Conservation (phyloP, 768 basidiomycete genomes). For the Tulasnella sp. region DNA sequence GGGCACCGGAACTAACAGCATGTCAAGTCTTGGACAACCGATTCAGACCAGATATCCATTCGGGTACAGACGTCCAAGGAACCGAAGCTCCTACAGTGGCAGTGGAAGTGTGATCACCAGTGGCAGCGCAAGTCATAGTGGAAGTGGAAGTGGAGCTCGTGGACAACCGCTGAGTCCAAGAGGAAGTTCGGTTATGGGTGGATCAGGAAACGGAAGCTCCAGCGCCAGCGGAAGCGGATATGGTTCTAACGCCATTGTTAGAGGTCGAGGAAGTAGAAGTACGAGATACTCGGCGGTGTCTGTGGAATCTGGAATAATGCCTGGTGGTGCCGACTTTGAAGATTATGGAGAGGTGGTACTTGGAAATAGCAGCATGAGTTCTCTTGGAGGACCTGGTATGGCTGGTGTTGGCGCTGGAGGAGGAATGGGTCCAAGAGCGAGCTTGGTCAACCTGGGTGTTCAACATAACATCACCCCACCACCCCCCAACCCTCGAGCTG, state of each 20-base stretch:
- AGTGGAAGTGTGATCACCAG: conserved; percentile 1
- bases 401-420: conserved; percentile 15
- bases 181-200: background rate
- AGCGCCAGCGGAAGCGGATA: too few relatives aligned
- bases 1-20: conserved; percentile 37
- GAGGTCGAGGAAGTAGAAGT: conserved; percentile 2
- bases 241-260: background rate
- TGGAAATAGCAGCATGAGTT: conserved; percentile 9
- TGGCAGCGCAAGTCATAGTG: background rate
- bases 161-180: background rate
- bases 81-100: background rate
- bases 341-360: background rate
- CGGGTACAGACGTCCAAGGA: conserved; percentile 4
- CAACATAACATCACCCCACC: background rate
- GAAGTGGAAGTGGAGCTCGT: background rate
- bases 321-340: background rate
- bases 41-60: conserved; percentile 26
- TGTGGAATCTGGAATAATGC: background rate
- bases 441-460: conserved; percentile 2
- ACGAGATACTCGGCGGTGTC: background rate
- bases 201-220: too few relatives aligned
- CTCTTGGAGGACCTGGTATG: conserved; percentile 6
- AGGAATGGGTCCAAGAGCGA: background rate
- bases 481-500: background rate
- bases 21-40: conserved; percentile 76